Evolutionary conservation across 2,329 filamentous ascomycete species (phyloP), one percentile per base, ranked within the genome.

Genomic region (Pseudocercospora macadamiae): DNA sequence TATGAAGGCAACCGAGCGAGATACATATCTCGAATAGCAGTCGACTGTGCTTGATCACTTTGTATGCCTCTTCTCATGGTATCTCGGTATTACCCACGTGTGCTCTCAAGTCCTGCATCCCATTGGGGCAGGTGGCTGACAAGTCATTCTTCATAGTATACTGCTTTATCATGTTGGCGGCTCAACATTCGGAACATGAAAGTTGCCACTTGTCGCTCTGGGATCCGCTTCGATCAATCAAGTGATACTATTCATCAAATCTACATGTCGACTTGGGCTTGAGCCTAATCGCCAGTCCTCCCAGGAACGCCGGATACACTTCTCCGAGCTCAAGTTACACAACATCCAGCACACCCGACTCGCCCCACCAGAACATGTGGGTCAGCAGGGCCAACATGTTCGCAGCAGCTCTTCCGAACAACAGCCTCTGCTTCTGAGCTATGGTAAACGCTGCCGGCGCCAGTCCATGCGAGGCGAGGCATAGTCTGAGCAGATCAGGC

Each of bases 1-100:
- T 7, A 70, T 70, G 66, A 62, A 54, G n/a, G 64, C 63, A 6
- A 71, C 68, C 12, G 45, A 59, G 36, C 32, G 57, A 21, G 57
- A 60, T 8, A 52, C 53, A 39, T 60, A 56, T 21, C 12, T n/a
- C 30, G 48, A 37, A 37, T 51, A 47, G 23, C 44, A 42, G n/a
- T n/a, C n/a, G n/a, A n/a, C n/a, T n/a, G n/a, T n/a, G n/a, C n/a
- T n/a, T n/a, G n/a, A n/a, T n/a, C n/a, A n/a, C n/a, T n/a, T n/a
- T n/a, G n/a, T n/a, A n/a, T n/a, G n/a, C n/a, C n/a, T n/a, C n/a
- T n/a, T n/a, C n/a, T n/a, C n/a, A n/a, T n/a, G n/a, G n/a, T n/a
- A n/a, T n/a, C n/a, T n/a, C n/a, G n/a, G n/a, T n/a, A n/a, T n/a
- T n/a, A n/a, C n/a, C n/a, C n/a, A n/a, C n/a, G n/a, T n/a, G n/a